phyloP scores from a whole-genome alignment of 768 basidiomycete genomes.

The Auricularia heimuer region DNA sequence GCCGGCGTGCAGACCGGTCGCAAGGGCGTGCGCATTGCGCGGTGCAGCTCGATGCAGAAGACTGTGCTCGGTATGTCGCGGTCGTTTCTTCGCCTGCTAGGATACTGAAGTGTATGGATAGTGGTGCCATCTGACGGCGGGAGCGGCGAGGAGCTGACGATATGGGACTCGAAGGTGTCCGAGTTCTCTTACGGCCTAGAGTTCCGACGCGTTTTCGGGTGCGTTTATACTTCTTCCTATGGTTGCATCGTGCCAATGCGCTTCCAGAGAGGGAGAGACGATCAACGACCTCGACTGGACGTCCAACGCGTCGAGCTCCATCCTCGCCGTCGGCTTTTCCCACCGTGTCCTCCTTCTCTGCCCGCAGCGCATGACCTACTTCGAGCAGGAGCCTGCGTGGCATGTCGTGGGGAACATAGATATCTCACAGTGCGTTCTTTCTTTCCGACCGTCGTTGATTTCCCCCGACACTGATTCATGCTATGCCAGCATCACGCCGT shows the following conservation, averaged over 20 bases:
- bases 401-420: slow-evolving; percentile 59
- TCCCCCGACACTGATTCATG: slow-evolving; percentile 1
- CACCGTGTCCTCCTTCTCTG: slow-evolving; percentile 79
- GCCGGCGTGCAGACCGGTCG: slow-evolving; percentile 67
- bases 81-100: neutral
- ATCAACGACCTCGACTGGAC: slow-evolving; percentile 90
- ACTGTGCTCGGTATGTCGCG: slow-evolving; percentile 64
- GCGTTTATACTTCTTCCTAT: slow-evolving; percentile 10
- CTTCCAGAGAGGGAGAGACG: slow-evolving; percentile 27
- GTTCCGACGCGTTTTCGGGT: slow-evolving; percentile 56
- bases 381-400: slow-evolving; percentile 76
- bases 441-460: neutral
- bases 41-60: slow-evolving; percentile 88
- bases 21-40: slow-evolving; percentile 53
- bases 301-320: slow-evolving; percentile 80
- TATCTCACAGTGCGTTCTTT: slow-evolving; percentile 47
- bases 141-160: slow-evolving; percentile 70
- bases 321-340: slow-evolving; percentile 80
- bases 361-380: slow-evolving; percentile 88
- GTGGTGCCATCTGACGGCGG: slow-evolving; percentile 42
- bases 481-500: slow-evolving; percentile 52
- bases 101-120: slow-evolving; percentile 18
- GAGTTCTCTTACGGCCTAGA: slow-evolving; percentile 90
- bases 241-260: neutral
- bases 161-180: slow-evolving; percentile 94